Percentiles rank a stretch among this genome's conserved stretches.
Conservation (phyloP, 1,139 yeast genomes). For the Arxiozyma slooffiae region DNA sequence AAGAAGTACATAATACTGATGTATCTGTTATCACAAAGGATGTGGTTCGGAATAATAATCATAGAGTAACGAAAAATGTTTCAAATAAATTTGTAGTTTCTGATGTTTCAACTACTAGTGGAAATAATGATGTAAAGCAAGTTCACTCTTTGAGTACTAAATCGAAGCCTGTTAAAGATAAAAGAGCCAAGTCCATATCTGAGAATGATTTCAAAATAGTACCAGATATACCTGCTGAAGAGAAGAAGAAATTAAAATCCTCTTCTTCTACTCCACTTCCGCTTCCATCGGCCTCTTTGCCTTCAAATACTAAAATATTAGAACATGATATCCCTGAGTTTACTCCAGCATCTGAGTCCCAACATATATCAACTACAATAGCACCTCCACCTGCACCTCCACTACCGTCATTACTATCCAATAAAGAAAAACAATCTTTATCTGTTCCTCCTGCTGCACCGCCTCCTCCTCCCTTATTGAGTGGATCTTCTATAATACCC, state of each 20-base stretch:
- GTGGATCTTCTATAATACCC: conserved; percentile 27
- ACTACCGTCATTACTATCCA: conserved; percentile 29
- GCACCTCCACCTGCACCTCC: conserved; percentile 31
- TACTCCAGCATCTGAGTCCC: not conserved
- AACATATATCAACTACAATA: not conserved
- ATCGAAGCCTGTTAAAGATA: not conserved
- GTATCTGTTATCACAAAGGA: not conserved
- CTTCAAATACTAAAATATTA: conserved; percentile 11
- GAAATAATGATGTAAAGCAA: not conserved
- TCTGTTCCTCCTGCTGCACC: conserved; percentile 29
- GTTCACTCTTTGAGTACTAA: not conserved
- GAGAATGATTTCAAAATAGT: not conserved
- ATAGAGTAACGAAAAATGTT: not conserved
- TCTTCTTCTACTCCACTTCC: conserved; percentile 23
- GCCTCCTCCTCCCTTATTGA: conserved; percentile 19
- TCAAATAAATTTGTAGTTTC: not conserved
- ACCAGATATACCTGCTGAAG: not conserved
- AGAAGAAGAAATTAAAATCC: not conserved
- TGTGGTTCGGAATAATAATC: not conserved
- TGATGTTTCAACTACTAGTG: not conserved
- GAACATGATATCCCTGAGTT: conserved; percentile 5
- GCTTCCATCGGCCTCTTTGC: conserved; percentile 6
- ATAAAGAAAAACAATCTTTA: conserved; percentile 10
- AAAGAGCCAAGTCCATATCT: not conserved
- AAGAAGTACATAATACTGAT: not conserved